These are phyloP conservation scores for Ehretia macrophylla DNA, from an alignment of 257 asterid genomes.

Conservation along the genomic window DNA sequence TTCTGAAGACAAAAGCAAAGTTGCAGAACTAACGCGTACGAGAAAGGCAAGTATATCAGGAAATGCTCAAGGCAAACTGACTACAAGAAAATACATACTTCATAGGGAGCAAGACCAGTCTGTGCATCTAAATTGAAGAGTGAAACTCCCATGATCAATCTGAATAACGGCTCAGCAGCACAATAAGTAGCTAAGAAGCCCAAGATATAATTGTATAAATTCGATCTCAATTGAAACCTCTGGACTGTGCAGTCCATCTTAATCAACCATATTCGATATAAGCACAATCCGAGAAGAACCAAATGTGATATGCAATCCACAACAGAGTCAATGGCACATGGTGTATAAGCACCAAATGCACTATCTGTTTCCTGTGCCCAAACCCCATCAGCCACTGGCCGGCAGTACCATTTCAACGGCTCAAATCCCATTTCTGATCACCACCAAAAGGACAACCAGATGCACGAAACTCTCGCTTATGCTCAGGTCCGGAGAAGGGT, in stretches of 20 bases:
- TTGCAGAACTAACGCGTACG: no score
- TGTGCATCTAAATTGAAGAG: constrained; percentile 54
- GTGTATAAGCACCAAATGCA: constrained; percentile 74
- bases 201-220: constrained; percentile 48
- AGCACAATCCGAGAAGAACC: constrained; percentile 56
- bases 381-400: constrained; percentile 56
- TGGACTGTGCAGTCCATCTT: constrained; percentile 32
- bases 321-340: constrained; percentile 63
- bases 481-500: background rate
- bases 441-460: background rate
- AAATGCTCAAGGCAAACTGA: background rate
- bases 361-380: constrained; percentile 63
- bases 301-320: constrained; percentile 60
- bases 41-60: no score
- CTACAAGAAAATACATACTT: constrained; percentile 31
- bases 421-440: constrained; percentile 42
- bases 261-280: constrained; percentile 56
- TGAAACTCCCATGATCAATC: constrained; percentile 60
- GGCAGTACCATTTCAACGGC: constrained; percentile 71
- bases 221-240: constrained; percentile 54
- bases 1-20: no score
- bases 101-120: constrained; percentile 61
- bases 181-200: constrained; percentile 51
- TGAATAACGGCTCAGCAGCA: constrained; percentile 60
- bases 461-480: background rate